phyloP scores from a whole-genome alignment of 352 stramenopile species.

The Thalassiosira mediterranea region DNA sequence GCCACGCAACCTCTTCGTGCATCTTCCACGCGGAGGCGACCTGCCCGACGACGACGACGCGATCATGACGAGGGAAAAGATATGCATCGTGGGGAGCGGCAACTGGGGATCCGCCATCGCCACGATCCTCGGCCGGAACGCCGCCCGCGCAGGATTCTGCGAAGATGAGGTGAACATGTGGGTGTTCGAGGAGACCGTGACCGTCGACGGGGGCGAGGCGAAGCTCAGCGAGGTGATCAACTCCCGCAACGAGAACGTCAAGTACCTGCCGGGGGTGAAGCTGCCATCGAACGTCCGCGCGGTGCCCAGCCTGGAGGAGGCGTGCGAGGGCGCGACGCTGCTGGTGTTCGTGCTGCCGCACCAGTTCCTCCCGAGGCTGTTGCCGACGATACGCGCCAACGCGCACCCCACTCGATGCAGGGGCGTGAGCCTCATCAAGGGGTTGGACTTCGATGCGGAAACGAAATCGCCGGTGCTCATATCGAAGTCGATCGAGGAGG shows the following conservation, averaged over 20 bases:
- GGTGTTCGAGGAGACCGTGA: constrained; percentile 93
- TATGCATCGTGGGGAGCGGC: constrained; percentile 81
- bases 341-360: constrained; percentile 97
- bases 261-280: constrained; percentile 91
- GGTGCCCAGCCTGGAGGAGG: constrained; percentile 89
- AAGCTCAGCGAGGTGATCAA: constrained; percentile 98
- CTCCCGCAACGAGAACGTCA: constrained; percentile 95
- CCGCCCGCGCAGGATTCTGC: constrained; percentile 82
- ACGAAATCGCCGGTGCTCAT: constrained; percentile 76
- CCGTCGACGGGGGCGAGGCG: constrained; percentile 65
- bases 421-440: constrained; percentile 82
- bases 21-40: background rate
- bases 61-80: constrained; percentile 49
- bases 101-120: constrained; percentile 85
- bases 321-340: constrained; percentile 89
- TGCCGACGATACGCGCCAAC: constrained; percentile 85
- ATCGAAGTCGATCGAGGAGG: constrained; percentile 72
- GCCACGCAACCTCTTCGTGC: too few species aligned
- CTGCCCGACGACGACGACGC: background rate
- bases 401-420: constrained; percentile 63
- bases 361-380: constrained; percentile 92
- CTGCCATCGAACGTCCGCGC: constrained; percentile 93
- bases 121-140: constrained; percentile 81
- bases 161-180: constrained; percentile 94
- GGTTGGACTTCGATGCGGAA: constrained; percentile 71